Base-by-base conservation (phyloP, 768 basidiomycete genomes). In the Auriscalpium microsporum region DNA sequence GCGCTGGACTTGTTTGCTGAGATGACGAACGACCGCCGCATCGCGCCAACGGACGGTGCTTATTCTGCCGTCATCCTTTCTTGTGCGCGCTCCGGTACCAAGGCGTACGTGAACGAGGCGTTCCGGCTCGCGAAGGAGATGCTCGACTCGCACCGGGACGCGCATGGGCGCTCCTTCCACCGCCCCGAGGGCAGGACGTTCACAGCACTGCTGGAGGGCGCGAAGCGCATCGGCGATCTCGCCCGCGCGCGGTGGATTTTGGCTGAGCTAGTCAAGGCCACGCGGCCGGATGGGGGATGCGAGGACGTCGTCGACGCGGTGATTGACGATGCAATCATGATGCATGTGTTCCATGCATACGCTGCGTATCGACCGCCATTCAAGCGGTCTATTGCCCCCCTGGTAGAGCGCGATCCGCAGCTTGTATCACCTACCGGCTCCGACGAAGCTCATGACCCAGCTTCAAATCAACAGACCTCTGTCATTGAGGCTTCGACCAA, bases 1-100 rank as follows among this genome's bases (percentile, higher is more conserved):
- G 96, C 95, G 0, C 74, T 95, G 56, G 96, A 99, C 66, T 75
- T 98, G 0, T 96, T 89, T 81, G 83, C 79, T 23, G 95, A 98
- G 68, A 93, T 98, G 92, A 89, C 87, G 2, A 69, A 80, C 1
- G 89, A 92, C 63, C 78, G 78, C 34, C 61, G 73, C 3, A 69
- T 93, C 13, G 58, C 69, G 10, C 92, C 94, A 0, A 83, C 82
- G 0, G 73, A 74, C 1, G 79, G 74, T 4, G 77, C 90, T 3
- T 99, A 91, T 66, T 85, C 84, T 58, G 92, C 92, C 0, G 70
- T 89, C 54, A 94, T 97, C 63, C 76, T 83, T 10, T 87, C 90
- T 0, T 90, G 91, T 64, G 87, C 88, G 10, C 71, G 80, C 37
- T 81, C 80, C 4, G 87, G 87, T 1, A 63, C 71, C 35, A 78